These are phyloP conservation scores for Nakazawaea populi DNA, from an alignment of 805 yeast genomes.

Conservation along the genomic window DNA sequence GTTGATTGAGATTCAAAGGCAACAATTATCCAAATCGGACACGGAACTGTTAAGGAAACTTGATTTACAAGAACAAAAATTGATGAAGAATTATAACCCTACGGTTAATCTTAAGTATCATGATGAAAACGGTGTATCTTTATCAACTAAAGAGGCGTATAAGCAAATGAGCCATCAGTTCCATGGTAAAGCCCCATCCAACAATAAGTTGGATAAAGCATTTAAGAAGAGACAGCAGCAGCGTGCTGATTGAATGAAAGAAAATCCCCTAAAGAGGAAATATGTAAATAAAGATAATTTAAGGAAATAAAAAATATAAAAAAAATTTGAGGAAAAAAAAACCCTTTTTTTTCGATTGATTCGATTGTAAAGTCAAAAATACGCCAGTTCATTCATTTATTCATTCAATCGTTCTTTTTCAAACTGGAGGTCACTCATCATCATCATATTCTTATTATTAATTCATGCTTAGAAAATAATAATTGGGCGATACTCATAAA, in stretches of 20 bases:
- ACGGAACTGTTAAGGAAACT: neutral
- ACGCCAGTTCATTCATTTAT: neutral
- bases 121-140: constrained; percentile 56
- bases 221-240: neutral
- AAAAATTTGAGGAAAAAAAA: neutral
- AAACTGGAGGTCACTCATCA: no score
- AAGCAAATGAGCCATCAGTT: constrained; percentile 72
- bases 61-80: constrained; percentile 12
- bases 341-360: neutral
- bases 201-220: constrained; percentile 1
- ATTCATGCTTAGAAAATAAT: no score
- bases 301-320: neutral
- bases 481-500: no score
- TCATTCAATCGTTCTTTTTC: neutral
- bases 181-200: constrained; percentile 45
- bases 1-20: constrained; percentile 8
- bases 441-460: no score
- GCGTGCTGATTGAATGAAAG: neutral
- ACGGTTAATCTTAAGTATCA: constrained; percentile 49
- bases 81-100: constrained; percentile 34
- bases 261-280: neutral
- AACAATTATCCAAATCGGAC: constrained; percentile 3
- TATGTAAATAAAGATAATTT: neutral
- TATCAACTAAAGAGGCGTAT: constrained; percentile 67
- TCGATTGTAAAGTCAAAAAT: neutral